These are phyloP conservation scores for Anthostomella pinea DNA, from an alignment of 2,329 filamentous ascomycete species.

Conservation along the genomic window DNA sequence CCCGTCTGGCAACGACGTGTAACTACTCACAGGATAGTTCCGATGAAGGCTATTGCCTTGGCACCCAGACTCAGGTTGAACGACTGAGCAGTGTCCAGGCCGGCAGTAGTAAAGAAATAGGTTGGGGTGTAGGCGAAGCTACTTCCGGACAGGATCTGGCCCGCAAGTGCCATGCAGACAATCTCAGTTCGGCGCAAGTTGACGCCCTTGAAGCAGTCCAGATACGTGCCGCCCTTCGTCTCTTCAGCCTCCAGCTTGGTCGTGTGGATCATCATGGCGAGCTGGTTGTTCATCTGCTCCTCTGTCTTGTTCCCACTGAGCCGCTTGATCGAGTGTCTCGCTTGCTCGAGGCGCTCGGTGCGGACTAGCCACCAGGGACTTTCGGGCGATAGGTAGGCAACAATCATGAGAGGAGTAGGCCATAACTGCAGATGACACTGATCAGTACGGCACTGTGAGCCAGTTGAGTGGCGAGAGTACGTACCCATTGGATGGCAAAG, in stretches of 20 bases:
- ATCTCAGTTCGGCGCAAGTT: conserved; percentile 46
- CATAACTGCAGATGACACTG: conserved; percentile 30
- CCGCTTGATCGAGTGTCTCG: conserved; percentile 33
- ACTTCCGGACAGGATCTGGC: conserved; percentile 34
- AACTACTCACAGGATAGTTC: conserved; percentile 39
- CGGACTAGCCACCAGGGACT: conserved; percentile 47
- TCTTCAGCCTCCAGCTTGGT: conserved; percentile 41
- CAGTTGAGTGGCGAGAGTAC: neutral
- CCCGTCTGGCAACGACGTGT: neutral
- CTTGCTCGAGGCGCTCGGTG: conserved; percentile 34
- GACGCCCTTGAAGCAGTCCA: conserved; percentile 45
- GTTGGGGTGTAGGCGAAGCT: conserved; percentile 39
- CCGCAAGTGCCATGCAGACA: conserved; percentile 36
- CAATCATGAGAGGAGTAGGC: conserved; percentile 39
- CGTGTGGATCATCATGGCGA: conserved; percentile 46
- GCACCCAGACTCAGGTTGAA: conserved; percentile 34
- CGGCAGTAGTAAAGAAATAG: conserved; percentile 37
- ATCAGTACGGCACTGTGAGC: neutral
- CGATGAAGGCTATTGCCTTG: conserved; percentile 36
- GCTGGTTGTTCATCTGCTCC: conserved; percentile 35
- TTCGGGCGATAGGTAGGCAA: conserved; percentile 42
- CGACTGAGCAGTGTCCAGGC: conserved; percentile 29
- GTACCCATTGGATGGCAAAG: conserved; percentile 43
- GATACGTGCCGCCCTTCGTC: conserved; percentile 40
- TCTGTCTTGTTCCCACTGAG: conserved; percentile 30